phyloP scores from a whole-genome alignment of 345 rosid species.

The Aethionema arabicum region DNA sequence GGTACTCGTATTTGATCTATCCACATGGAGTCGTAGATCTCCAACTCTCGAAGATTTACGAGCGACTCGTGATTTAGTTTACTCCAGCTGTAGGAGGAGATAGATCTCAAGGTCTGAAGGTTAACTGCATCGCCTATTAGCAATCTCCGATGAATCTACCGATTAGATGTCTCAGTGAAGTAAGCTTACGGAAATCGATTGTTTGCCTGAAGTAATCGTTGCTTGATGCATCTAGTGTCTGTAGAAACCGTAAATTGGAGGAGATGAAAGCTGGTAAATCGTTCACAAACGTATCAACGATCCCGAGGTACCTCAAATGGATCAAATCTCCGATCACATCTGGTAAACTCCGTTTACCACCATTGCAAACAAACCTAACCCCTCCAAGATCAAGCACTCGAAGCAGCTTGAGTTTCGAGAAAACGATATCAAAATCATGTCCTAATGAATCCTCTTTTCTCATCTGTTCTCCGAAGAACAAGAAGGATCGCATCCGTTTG shows the following conservation, averaged over 20 bases:
- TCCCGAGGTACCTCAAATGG: constrained; percentile 23
- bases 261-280: not conserved
- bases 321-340: constrained; percentile 2
- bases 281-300: not conserved
- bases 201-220: too few relatives aligned
- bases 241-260: constrained; percentile 6
- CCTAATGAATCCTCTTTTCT: not conserved
- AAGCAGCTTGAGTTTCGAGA: constrained; percentile 16
- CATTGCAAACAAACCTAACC: not conserved
- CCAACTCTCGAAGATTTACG: constrained; percentile 10
- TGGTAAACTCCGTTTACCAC: not conserved
- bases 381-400: constrained; percentile 17
- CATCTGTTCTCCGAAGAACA: not conserved
- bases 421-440: not conserved
- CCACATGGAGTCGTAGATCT: not conserved
- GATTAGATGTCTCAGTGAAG: constrained; percentile 21
- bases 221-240: constrained; percentile 14
- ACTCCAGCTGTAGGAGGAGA: constrained; percentile 28
- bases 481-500: constrained; percentile 20
- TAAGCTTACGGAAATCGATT: not conserved
- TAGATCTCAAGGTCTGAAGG: constrained; percentile 26
- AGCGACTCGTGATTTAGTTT: constrained; percentile 14
- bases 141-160: not conserved
- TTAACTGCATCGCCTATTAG: constrained; percentile 6
- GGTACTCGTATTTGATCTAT: too few relatives aligned